phyloP scores from a whole-genome alignment of 2,329 filamentous ascomycete species.

The Microcyclosporella mali region DNA sequence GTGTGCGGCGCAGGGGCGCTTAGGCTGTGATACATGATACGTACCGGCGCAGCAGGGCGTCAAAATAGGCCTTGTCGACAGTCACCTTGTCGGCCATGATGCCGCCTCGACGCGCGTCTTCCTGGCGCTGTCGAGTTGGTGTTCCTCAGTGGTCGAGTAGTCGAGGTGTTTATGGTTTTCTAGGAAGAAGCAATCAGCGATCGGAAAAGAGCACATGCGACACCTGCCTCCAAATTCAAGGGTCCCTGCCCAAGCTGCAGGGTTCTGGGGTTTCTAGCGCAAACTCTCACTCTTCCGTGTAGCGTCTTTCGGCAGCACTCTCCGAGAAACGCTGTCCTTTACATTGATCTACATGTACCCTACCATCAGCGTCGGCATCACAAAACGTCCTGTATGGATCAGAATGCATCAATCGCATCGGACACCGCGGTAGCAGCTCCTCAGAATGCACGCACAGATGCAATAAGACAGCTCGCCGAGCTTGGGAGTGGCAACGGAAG shows the following conservation, averaged over 20 bases:
- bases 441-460: conserved; percentile 22
- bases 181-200: too few relatives aligned
- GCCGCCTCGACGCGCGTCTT: not conserved
- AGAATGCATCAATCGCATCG: conserved; percentile 27
- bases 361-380: too few relatives aligned
- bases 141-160: not conserved
- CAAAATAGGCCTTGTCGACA: conserved; percentile 55
- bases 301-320: too few relatives aligned
- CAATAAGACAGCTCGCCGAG: conserved; percentile 35
- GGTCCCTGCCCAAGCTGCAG: too few relatives aligned
- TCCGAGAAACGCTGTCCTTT: too few relatives aligned
- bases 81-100: conserved; percentile 39
- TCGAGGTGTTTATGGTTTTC: not conserved
- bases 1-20: conserved; percentile 1
- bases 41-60: conserved; percentile 58
- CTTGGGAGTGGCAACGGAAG: conserved; percentile 32
- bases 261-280: too few relatives aligned
- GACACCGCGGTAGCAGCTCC: conserved; percentile 10
- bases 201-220: too few relatives aligned
- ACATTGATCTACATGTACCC: too few relatives aligned
- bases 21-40: conserved; percentile 25
- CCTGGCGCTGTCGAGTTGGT: not conserved
- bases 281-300: too few relatives aligned
- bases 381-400: conserved; percentile 25
- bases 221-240: too few relatives aligned